A percentile compares a stretch with the other conserved stretches of the same genome.
These are phyloP conservation scores for Oldenlandia corymbosa DNA, from an alignment of 257 asterid species.

Conservation along the genomic window DNA sequence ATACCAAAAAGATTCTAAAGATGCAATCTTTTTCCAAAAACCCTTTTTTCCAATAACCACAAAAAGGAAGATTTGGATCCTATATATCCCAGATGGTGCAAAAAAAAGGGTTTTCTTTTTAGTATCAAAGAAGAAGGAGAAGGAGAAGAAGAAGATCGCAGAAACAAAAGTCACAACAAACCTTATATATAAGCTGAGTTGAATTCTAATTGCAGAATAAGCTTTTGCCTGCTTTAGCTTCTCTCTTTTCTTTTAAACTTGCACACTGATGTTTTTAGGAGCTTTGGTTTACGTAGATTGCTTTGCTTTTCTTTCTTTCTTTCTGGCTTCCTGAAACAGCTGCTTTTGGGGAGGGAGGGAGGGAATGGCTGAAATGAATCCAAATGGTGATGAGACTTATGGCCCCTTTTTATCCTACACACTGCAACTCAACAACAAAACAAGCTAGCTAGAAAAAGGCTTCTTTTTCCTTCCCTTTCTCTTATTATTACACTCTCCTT, in stretches of 20 bases:
- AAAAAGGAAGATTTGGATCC: too few species aligned
- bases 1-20: too few species aligned
- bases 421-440: conserved; percentile 9
- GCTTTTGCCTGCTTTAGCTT: not conserved
- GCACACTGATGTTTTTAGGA: not conserved
- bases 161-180: conserved; percentile 18
- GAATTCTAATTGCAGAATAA: conserved; percentile 4
- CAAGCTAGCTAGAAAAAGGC: conserved; percentile 20
- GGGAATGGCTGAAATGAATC: conserved; percentile 10
- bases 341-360: conserved; percentile 3
- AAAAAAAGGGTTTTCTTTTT: conserved; percentile 11
- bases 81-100: conserved; percentile 17
- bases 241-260: conserved; percentile 9
- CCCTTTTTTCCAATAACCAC: too few species aligned
- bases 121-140: conserved; percentile 14
- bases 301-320: conserved; percentile 3
- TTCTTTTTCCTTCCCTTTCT: too few species aligned
- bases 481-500: conserved; percentile 7
- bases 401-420: conserved; percentile 43
- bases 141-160: conserved; percentile 19
- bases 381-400: conserved; percentile 6
- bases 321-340: conserved; percentile 16
- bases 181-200: conserved; percentile 25
- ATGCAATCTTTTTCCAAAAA: too few species aligned
- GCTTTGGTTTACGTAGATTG: too few species aligned